Evolutionary conservation across 139 green algal species (phyloP).

Genomic region (Chlamydomonas sp.): DNA sequence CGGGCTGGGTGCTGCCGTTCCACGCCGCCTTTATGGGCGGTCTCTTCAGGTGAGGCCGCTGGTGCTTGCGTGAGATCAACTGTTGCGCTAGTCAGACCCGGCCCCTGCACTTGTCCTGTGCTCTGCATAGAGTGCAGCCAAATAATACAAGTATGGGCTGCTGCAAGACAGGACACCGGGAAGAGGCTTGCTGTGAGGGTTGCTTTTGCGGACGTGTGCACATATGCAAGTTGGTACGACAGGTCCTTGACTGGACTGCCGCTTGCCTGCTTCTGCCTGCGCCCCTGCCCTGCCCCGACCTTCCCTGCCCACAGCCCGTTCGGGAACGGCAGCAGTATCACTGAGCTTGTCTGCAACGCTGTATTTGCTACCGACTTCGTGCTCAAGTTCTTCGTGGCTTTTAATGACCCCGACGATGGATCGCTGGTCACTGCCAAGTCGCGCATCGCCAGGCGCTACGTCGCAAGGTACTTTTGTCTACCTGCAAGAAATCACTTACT

Average conservation of each 20-base stretch:
- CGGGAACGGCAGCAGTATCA: background rate
- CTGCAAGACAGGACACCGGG: background rate
- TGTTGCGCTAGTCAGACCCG: too few species aligned
- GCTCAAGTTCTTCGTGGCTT: constrained; percentile 20
- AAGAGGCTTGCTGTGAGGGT: background rate
- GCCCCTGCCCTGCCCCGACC: too few species aligned
- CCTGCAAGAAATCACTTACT: background rate
- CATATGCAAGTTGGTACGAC: too few species aligned
- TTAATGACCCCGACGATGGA: background rate
- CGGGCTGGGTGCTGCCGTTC: constrained; percentile 28
- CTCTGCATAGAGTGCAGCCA: too few species aligned
- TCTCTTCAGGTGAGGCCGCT: background rate
- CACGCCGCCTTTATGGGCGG: constrained; percentile 17
- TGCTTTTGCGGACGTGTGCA: too few species aligned
- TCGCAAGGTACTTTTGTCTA: background rate
- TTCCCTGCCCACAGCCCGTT: constrained; percentile 2
- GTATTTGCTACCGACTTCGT: constrained; percentile 17
- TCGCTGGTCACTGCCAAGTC: background rate
- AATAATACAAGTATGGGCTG: too few species aligned
- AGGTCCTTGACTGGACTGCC: too few species aligned
- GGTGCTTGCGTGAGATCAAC: too few species aligned
- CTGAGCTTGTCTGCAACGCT: constrained; percentile 9
- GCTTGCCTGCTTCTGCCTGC: background rate
- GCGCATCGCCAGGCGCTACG: constrained; percentile 7
- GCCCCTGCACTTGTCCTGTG: too few species aligned